Evolutionary conservation across 2,329 filamentous ascomycete genomes (phyloP), one percentile per base, ranked within the genome.

Genomic region (Colletotrichum truncatum): DNA sequence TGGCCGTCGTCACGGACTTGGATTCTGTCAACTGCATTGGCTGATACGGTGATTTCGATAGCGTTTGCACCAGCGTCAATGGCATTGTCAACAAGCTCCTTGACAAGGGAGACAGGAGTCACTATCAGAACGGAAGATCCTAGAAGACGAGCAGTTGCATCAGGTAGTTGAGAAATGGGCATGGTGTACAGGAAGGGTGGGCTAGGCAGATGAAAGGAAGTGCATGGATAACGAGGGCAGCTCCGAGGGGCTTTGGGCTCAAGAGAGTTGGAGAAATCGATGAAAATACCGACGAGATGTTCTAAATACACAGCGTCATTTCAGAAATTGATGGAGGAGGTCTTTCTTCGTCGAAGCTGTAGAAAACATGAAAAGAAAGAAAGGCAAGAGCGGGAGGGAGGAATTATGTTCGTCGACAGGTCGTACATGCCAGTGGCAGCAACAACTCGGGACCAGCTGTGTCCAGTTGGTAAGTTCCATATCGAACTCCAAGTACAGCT

Each of bases 41-140:
- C 71, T 4, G 90, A 86, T 12, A 93, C 81, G 26, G 87, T 78
- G 23, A 94, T 79, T 55, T 91, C 87, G 62, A 95, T 81, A 2
- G 84, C 84, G 2, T 85, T 90, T 11, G 92, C 91, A 55, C 84
- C 81, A 7, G 91, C 90, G 75, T 95, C 92, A 18, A 94, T 84
- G 43, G 91, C 84, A 75, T 95, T 94, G 70, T 94, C 92, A 30
- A 94, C 76, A 4, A 94, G 86, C 76, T 94, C 92, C 73, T 94
- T 94, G 70, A 93, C 85, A 3, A 93, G 78, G 10, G 86, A 84
- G 11, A 82, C 78, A 0, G 91, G 84, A 7, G 87, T 86, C 5
- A 84, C 81, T 52, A 94, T 83, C 46, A 84, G 82, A 69, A 89
- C 82, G 3, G 86, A 82, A 7, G 91, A 88, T 34, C 88, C 85